A percentile compares a stretch with the other conserved stretches of the same genome.
Evolutionary conservation across 2,329 filamentous ascomycete species (phyloP).

Genomic region (Diaporthe aspalathi): DNA sequence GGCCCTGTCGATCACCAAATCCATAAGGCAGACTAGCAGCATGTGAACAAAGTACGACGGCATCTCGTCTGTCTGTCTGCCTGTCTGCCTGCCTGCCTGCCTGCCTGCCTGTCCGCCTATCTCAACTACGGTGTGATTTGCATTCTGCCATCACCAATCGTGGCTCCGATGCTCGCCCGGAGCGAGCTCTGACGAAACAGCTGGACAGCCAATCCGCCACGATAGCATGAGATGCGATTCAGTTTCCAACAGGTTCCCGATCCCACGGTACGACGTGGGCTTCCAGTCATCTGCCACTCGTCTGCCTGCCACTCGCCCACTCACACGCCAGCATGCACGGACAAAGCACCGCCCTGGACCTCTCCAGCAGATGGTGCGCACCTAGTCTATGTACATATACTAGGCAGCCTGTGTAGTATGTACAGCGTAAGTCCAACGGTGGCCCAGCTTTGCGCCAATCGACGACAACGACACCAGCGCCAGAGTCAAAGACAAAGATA

Average conservation of each 20-base stretch:
- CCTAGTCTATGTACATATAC: too few species aligned
- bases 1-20: constrained; percentile 1
- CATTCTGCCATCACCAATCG: background rate
- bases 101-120: too few species aligned
- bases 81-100: too few species aligned
- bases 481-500: constrained; percentile 5
- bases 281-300: constrained; percentile 20
- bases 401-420: background rate
- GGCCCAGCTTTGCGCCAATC: constrained; percentile 4
- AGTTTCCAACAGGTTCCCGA: constrained; percentile 20
- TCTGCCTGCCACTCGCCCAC: constrained; percentile 17
- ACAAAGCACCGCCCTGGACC: background rate
- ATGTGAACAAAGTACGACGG: background rate
- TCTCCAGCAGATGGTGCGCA: constrained; percentile 22
- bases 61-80: too few species aligned
- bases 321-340: background rate
- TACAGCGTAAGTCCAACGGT: constrained; percentile 1
- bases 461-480: background rate
- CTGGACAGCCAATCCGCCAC: background rate
- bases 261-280: constrained; percentile 35
- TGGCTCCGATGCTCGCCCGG: background rate
- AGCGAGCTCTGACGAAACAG: background rate
- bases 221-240: constrained; percentile 22
- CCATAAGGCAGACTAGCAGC: background rate
- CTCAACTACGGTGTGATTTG: background rate